Base-by-base conservation (phyloP, 1,139 yeast species). In the Kluyveromyces sp. region DNA sequence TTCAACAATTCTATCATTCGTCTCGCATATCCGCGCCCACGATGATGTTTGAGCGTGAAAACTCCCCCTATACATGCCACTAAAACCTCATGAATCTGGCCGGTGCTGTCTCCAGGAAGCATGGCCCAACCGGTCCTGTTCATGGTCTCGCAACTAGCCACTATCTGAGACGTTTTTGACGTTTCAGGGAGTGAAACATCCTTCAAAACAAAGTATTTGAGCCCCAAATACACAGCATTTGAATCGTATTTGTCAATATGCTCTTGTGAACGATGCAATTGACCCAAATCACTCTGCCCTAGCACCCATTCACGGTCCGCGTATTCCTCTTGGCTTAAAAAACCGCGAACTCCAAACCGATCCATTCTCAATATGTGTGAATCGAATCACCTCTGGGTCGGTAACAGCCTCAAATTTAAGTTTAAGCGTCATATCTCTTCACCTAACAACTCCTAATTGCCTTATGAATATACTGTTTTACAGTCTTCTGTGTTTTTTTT, bases 21-120 rank as follows among this genome's bases (percentile, higher is more conserved):
- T 29, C 67, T 66, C 2, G 87, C 90, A 55, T 78, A 79, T 1
- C 92, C 89, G 53, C 76, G 74, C 26, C 83, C 81, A 48, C 95
- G 72, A 57, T 72, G 64, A 45, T 73, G 69, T 6, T 72, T 70
- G 32, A 77, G 72, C 1, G 90, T 82, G 61, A 68, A 83, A 0
- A 83, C 89, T 10, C 81, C 80, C 25, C 88, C 87, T 48, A 82
- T 68, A 50, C 83, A 75, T 3, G 77, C 77, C 49, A 74, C 65
- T n/a, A 72, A 59, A 6, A 77, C 67, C 3, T 65, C 64, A 25
- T 55, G 53, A 28, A 61, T 47, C 10, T 52, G 54, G 2, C 64
- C 65, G 5, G 52, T 42, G 3, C 21, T 15, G 21, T 15, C 21
- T 15, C 46, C 50, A 1, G 61, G 58, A 7, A 45, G 38, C n/a